These are phyloP conservation scores for Niveomyces coronatus DNA, from an alignment of 2,329 filamentous ascomycete genomes.

Conservation along the genomic window DNA sequence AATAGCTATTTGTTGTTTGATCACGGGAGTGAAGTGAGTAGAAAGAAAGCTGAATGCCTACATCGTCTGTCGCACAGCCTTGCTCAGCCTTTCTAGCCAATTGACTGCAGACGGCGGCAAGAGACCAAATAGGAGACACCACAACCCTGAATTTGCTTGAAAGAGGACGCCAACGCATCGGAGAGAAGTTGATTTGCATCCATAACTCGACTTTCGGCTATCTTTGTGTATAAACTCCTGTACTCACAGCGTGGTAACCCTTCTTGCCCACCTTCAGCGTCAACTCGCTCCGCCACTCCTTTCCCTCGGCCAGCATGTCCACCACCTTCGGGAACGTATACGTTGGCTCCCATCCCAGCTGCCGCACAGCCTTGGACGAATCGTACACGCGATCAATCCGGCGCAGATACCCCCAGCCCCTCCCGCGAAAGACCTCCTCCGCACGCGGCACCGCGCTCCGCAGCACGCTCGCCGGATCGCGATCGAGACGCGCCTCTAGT, in stretches of 20 bases:
- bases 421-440: constrained; percentile 8
- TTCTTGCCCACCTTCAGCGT: constrained; percentile 29
- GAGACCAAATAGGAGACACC: too few relatives aligned
- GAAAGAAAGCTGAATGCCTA: too few relatives aligned
- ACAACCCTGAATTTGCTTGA: too few relatives aligned
- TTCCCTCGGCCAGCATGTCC: constrained; percentile 22
- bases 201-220: too few relatives aligned
- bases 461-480: constrained; percentile 23
- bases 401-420: constrained; percentile 26
- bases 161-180: too few relatives aligned
- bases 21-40: too few relatives aligned
- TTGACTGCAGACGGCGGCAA: too few relatives aligned
- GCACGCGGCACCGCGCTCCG: neutral
- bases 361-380: constrained; percentile 28
- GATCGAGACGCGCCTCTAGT: constrained; percentile 24
- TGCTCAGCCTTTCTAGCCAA: too few relatives aligned
- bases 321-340: constrained; percentile 30
- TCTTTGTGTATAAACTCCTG: constrained; percentile 32
- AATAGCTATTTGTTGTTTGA: too few relatives aligned
- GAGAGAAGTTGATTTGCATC: too few relatives aligned
- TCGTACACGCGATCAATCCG: constrained; percentile 37
- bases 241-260: constrained; percentile 33
- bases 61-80: too few relatives aligned
- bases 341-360: constrained; percentile 31
- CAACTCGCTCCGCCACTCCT: constrained; percentile 30